phyloP scores from a whole-genome alignment of 23 red algal genomes.

The Gracilaria caudata region DNA sequence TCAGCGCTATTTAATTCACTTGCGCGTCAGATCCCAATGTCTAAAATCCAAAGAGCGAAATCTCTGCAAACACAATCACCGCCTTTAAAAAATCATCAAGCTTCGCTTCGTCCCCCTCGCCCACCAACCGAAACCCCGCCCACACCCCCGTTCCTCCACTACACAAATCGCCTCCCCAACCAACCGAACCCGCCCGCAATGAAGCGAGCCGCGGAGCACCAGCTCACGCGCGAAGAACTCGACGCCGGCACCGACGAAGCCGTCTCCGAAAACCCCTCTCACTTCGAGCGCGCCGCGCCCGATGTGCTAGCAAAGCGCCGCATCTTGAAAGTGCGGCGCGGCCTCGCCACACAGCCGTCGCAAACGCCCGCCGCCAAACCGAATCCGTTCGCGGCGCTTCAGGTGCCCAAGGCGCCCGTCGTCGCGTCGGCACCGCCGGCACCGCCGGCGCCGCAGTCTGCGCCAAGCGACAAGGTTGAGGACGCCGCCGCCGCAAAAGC shows the following conservation, averaged over 20 bases:
- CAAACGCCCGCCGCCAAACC: neutral
- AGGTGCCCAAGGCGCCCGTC: neutral
- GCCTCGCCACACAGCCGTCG: neutral
- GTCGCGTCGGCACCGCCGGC: neutral
- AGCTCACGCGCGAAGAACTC: slow-evolving; percentile 72
- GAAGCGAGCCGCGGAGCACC: slow-evolving; percentile 78
- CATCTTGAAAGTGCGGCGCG: slow-evolving; percentile 70
- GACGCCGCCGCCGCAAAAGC: slow-evolving; percentile 2
- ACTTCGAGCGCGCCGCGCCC: slow-evolving; percentile 55
- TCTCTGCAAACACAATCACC: too few relatives aligned
- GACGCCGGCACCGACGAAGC: slow-evolving; percentile 41
- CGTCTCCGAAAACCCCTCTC: neutral
- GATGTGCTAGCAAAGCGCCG: slow-evolving; percentile 75
- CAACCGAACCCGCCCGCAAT: slow-evolving; percentile 3
- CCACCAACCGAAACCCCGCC: neutral
- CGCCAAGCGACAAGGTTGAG: neutral
- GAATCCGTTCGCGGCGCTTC: slow-evolving; percentile 40
- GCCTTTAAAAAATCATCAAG: slow-evolving; percentile 3
- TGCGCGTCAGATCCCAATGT: too few relatives aligned
- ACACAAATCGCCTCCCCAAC: neutral
- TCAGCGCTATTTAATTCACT: too few relatives aligned
- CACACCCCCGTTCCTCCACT: neutral
- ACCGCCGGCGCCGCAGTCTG: neutral
- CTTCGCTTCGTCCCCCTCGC: neutral
- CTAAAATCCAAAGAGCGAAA: too few relatives aligned